Evolutionary conservation across 176 grass and related monocot species (phyloP), one percentile per base, ranked within the genome.

Genomic region (Thalia dealbata): DNA sequence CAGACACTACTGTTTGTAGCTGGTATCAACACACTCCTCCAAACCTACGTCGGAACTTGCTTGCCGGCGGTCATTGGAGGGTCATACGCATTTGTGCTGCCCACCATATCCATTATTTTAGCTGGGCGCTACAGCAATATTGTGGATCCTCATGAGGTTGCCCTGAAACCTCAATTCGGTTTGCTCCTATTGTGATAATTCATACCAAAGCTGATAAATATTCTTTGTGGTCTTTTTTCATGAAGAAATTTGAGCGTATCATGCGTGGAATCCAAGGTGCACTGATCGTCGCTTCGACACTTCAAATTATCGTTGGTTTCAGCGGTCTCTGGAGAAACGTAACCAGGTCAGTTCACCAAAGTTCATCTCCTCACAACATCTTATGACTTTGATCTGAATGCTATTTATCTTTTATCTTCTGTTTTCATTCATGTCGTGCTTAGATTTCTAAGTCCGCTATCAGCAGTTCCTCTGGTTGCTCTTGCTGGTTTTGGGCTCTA

Each of bases 321-420:
- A 99, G 95, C 65, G 95, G 95, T 14, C 90, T 95, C 54, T 99
- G 95, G 90, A 81, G 95, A 50, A 93, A 95, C 83, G 89, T 99
- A 19, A 61, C 82, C 38, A 99, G 86, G 95, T 99, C 32, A 27
- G 78, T 84, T 74, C 67, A 23, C 43, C 35, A 61, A 41, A 22
- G 11, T 3, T 32, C 15, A 62, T 76, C 30, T 64, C 16, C 13
- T 60, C 1, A n/a, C 0, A 48, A 4, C 44, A 76, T 58, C 25
- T 23, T 70, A 54, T 42, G 75, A 61, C 8, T 70, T 72, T 12
- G 15, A 76, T 60, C 54, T 10, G 19, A 45, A 58, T 22, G 44
- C 13, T 44, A 15, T 81, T 81, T 72, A 22, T 71, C 54, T 6
- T n/a, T 63, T 7, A 29, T 28, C 13, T 63, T n/a, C 14, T 28